phyloP scores from a whole-genome alignment of 169 alveolate species.

The Plasmodium knowlesi region DNA sequence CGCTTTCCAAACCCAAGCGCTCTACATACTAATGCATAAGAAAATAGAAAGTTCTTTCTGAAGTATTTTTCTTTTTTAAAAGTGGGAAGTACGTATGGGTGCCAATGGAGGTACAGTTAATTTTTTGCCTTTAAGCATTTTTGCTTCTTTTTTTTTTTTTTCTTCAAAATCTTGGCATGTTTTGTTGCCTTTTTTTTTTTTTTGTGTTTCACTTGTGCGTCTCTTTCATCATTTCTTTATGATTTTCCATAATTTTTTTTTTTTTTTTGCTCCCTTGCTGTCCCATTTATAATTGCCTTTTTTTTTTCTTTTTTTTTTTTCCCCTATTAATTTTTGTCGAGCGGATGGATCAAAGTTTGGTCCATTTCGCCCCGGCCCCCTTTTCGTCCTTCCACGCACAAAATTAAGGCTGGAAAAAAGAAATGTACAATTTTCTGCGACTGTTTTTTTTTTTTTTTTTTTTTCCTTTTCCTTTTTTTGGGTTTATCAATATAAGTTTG shows the following conservation, averaged over 20 bases:
- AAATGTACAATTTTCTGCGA: neutral
- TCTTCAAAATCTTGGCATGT: neutral
- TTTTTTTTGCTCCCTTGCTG: neutral
- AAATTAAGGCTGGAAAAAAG: neutral
- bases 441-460: neutral
- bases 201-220: neutral
- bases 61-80: neutral
- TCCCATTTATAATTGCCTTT: neutral
- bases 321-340: neutral
- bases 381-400: neutral
- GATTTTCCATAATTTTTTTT: too few relatives aligned
- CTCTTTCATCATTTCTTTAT: neutral
- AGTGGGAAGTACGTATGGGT: neutral
- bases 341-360: neutral
- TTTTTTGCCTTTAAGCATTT: neutral
- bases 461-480: neutral
- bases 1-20: neutral
- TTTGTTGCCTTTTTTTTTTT: neutral
- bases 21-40: neutral
- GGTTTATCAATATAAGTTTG: neutral
- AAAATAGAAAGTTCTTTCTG: neutral
- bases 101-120: neutral
- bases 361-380: neutral
- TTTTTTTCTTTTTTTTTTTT: too few relatives aligned
- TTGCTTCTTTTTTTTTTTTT: neutral